A percentile compares a stretch with the other conserved stretches of the same genome.
Evolutionary conservation across 2,329 filamentous ascomycete species (phyloP).

Genomic region (Metarhizium sp.): DNA sequence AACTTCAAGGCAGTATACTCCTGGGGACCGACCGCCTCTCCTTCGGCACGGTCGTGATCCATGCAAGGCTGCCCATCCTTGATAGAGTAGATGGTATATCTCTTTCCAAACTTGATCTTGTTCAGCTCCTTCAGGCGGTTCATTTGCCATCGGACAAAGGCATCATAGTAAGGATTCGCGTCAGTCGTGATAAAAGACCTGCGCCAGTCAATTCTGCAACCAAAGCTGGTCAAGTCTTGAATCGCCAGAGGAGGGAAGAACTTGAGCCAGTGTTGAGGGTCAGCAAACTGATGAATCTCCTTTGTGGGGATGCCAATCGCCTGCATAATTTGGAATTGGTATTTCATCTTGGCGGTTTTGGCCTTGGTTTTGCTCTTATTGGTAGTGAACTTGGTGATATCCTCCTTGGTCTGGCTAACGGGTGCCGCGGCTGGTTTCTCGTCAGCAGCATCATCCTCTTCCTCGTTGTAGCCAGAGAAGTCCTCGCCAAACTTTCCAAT

Average conservation of each 20-base stretch:
- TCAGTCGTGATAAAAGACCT: constrained; percentile 90
- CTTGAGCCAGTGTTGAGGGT: constrained; percentile 84
- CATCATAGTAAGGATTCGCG: constrained; percentile 92
- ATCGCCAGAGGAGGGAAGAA: constrained; percentile 61
- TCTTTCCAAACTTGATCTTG: constrained; percentile 89
- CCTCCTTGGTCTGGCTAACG: constrained; percentile 62
- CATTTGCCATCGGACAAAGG: constrained; percentile 97
- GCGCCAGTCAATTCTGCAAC: constrained; percentile 86
- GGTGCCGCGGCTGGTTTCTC: constrained; percentile 44
- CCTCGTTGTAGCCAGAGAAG: constrained; percentile 68
- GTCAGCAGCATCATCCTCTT: constrained; percentile 28
- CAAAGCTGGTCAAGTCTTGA: constrained; percentile 72
- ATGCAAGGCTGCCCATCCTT: constrained; percentile 37
- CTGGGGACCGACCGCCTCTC: constrained; percentile 57
- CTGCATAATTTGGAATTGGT: constrained; percentile 92
- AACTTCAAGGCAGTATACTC: constrained; percentile 92
- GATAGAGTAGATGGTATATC: constrained; percentile 76
- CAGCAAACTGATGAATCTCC: constrained; percentile 89
- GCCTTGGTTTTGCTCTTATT: constrained; percentile 89
- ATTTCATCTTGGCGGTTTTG: constrained; percentile 89
- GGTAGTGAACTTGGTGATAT: constrained; percentile 82
- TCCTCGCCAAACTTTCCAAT: constrained; percentile 80
- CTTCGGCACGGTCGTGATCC: constrained; percentile 37
- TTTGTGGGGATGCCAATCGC: constrained; percentile 78
- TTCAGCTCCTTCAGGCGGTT: constrained; percentile 77